phyloP scores from a whole-genome alignment of 2,329 filamentous ascomycete genomes.

The Penicillium sp. region DNA sequence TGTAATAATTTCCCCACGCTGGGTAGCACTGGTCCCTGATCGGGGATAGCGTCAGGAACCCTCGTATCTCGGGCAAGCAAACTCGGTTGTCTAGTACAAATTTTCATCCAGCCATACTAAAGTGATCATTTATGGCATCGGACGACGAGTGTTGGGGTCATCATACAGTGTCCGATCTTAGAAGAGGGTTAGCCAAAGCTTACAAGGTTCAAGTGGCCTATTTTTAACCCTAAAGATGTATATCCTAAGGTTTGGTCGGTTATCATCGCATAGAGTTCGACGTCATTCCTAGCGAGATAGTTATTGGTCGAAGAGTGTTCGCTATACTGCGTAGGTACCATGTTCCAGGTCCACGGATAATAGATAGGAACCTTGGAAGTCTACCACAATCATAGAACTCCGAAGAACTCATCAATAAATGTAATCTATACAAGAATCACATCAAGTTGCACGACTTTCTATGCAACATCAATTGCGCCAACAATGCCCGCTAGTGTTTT shows the following conservation, averaged over 20 bases:
- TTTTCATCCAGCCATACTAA: not conserved
- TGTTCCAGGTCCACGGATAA: too few relatives aligned
- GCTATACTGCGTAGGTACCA: too few relatives aligned
- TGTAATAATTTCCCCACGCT: constrained; percentile 1
- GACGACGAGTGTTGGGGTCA: too few relatives aligned
- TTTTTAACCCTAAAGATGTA: not conserved
- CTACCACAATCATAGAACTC: too few relatives aligned
- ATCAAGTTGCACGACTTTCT: not conserved
- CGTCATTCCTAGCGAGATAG: too few relatives aligned
- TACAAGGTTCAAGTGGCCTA: not conserved
- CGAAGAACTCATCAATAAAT: not conserved
- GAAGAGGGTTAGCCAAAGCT: not conserved
- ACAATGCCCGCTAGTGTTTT: not conserved
- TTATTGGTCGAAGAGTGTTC: too few relatives aligned
- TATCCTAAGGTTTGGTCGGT: not conserved
- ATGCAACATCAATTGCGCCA: not conserved
- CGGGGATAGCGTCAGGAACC: constrained; percentile 11
- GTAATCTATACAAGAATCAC: not conserved
- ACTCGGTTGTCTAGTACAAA: not conserved
- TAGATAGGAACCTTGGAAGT: too few relatives aligned
- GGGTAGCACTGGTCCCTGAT: constrained; percentile 1
- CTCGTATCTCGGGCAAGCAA: not conserved
- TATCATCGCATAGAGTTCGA: not conserved
- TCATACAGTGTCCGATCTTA: not conserved
- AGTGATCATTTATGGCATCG: not conserved